Evolutionary conservation across 768 basidiomycete species (phyloP).

Genomic region (Cystofilobasidium capitatum): DNA sequence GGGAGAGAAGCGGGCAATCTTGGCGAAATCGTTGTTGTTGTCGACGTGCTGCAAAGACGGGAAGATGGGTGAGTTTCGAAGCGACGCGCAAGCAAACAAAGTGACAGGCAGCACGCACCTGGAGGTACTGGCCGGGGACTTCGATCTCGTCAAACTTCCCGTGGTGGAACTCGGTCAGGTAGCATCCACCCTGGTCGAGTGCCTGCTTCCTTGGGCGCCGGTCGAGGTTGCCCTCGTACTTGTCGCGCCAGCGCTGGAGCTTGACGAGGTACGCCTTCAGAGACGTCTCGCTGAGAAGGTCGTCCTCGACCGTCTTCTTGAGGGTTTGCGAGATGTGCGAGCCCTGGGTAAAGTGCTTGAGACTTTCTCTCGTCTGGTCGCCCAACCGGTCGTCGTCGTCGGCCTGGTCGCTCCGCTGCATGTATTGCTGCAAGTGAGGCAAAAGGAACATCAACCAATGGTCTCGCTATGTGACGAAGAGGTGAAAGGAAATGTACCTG

Average conservation of each 20-base stretch:
- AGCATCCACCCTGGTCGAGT: conserved; percentile 77
- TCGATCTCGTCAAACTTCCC: conserved; percentile 96
- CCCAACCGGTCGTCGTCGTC: conserved; percentile 41
- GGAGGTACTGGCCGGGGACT: conserved; percentile 96
- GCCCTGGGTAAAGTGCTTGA: conserved; percentile 33
- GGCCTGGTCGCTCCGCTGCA: conserved; percentile 34
- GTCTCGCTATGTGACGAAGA: neutral
- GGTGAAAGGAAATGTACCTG: neutral
- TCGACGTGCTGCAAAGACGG: conserved; percentile 67
- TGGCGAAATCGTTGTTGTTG: conserved; percentile 77
- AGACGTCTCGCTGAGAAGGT: conserved; percentile 68
- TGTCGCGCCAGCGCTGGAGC: conserved; percentile 86
- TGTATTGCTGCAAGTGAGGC: conserved; percentile 38
- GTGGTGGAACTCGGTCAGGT: conserved; percentile 94
- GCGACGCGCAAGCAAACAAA: neutral
- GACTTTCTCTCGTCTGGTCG: conserved; percentile 38
- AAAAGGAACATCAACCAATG: neutral
- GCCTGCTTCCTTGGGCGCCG: conserved; percentile 71
- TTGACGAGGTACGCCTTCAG: conserved; percentile 79
- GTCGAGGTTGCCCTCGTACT: conserved; percentile 75
- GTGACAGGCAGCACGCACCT: conserved; percentile 47
- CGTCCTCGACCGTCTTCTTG: conserved; percentile 81
- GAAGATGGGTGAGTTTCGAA: conserved; percentile 11
- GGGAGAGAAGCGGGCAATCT: conserved; percentile 80
- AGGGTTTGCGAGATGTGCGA: conserved; percentile 1